Conservation (phyloP, 805 yeast species). For the Starmera amethionina region DNA sequence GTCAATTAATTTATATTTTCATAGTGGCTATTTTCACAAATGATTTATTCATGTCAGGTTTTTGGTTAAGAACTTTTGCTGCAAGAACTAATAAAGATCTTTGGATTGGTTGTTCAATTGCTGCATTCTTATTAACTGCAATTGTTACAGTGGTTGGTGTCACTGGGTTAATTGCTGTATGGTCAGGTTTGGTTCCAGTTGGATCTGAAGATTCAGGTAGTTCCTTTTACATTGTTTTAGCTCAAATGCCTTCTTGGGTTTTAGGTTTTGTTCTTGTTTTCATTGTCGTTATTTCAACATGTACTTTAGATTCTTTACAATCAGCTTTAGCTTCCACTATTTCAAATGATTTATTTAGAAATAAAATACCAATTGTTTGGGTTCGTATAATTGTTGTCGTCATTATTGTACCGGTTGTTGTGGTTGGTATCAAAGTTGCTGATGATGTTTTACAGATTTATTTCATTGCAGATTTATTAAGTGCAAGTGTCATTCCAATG, state of each 20-base stretch:
- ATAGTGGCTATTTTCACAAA: conserved; percentile 83
- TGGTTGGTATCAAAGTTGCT: conserved; percentile 75
- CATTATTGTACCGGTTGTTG: conserved; percentile 79
- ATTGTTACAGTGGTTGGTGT: conserved; percentile 68
- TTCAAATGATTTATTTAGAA: conserved; percentile 84
- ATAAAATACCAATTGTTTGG: conserved; percentile 56
- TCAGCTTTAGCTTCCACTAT: conserved; percentile 83
- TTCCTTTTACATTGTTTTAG: conserved; percentile 64
- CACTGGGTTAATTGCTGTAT: conserved; percentile 82
- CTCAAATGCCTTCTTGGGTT: conserved; percentile 77
- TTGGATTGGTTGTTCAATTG: conserved; percentile 64
- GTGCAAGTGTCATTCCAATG: conserved; percentile 80
- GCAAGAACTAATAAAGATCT: conserved; percentile 69
- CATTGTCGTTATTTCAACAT: conserved; percentile 64
- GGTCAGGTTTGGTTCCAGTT: conserved; percentile 60
- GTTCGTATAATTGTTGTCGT: conserved; percentile 62
- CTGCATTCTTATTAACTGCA: conserved; percentile 54
- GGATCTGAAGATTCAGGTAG: conserved; percentile 44
- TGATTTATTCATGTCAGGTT: conserved; percentile 84
- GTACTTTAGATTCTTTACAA: conserved; percentile 83
- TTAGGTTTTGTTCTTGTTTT: conserved; percentile 76
- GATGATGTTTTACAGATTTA: conserved; percentile 78
- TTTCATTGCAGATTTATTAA: conserved; percentile 82
- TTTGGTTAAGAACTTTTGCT: conserved; percentile 93
- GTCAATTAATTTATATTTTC: conserved; percentile 82